Evolutionary conservation across 164 flowering plant genomes (phyloP).

Genomic region (Echeveria elegans): DNA sequence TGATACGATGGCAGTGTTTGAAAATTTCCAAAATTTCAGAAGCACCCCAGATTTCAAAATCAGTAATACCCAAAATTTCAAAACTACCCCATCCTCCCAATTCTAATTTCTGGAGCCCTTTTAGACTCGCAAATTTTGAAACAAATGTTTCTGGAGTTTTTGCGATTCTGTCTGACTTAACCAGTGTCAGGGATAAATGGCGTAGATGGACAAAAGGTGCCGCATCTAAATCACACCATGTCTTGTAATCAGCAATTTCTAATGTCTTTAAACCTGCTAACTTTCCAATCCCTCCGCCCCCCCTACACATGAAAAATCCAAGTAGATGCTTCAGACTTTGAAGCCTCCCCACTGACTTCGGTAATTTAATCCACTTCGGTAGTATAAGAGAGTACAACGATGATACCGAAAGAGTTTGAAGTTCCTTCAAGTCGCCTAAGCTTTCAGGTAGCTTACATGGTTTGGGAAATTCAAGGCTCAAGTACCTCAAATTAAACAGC

Average conservation of each 20-base stretch:
- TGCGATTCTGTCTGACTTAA: too few relatives aligned
- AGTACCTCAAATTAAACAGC: constrained; percentile 20
- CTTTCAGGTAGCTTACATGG: constrained; percentile 13
- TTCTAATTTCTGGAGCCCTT: background rate
- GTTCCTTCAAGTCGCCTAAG: constrained; percentile 12
- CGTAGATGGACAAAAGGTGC: background rate
- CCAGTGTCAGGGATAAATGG: background rate
- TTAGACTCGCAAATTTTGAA: background rate
- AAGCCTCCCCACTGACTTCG: background rate
- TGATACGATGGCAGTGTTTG: background rate
- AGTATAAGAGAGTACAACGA: too few relatives aligned
- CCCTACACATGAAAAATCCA: background rate
- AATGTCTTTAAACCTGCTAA: constrained; percentile 7
- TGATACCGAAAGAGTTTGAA: constrained; percentile 1
- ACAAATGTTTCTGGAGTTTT: background rate
- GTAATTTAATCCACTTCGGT: too few relatives aligned
- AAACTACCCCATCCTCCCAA: too few relatives aligned
- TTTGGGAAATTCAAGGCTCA: constrained; percentile 5
- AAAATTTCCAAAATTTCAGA: background rate
- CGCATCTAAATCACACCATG: background rate
- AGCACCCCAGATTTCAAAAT: too few relatives aligned
- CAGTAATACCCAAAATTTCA: too few relatives aligned
- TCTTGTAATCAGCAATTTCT: background rate
- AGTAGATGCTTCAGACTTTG: constrained; percentile 6
- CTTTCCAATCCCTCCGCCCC: background rate